Percentiles rank a stretch among this genome's conserved stretches.
Evolutionary conservation across 352 stramenopile genomes (phyloP).

Genomic region (Pythium coloratum): DNA sequence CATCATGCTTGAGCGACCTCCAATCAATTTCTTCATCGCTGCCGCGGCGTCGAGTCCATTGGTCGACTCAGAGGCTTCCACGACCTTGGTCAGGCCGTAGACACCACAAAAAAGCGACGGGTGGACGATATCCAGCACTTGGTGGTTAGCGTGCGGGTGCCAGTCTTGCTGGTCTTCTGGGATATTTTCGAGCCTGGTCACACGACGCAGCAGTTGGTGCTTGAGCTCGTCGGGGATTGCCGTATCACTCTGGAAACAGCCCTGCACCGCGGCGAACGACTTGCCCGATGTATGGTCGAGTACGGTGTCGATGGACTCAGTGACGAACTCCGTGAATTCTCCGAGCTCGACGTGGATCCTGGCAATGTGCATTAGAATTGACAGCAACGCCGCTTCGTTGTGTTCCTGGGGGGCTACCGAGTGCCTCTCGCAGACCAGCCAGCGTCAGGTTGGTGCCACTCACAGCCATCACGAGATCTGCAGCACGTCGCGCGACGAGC

Average conservation of each 20-base stretch:
- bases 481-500: neutral
- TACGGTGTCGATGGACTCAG: neutral
- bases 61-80: neutral
- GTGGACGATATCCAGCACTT: conserved; percentile 60
- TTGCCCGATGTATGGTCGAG: neutral
- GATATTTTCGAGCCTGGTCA: conserved; percentile 31
- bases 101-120: conserved; percentile 58
- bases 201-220: neutral
- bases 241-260: neutral
- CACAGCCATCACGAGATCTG: neutral
- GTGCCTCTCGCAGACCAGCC: neutral
- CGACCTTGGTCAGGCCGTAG: neutral
- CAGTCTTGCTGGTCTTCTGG: conserved; percentile 48
- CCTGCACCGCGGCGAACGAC: neutral
- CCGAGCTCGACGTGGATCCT: neutral
- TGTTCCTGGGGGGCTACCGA: neutral
- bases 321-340: neutral
- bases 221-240: neutral
- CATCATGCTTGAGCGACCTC: neutral
- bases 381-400: neutral
- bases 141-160: conserved; percentile 41
- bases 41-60: neutral
- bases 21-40: neutral
- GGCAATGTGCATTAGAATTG: neutral
- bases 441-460: neutral